phyloP scores from a whole-genome alignment of 768 basidiomycete species.

The Leucosporidium yakuticum region DNA sequence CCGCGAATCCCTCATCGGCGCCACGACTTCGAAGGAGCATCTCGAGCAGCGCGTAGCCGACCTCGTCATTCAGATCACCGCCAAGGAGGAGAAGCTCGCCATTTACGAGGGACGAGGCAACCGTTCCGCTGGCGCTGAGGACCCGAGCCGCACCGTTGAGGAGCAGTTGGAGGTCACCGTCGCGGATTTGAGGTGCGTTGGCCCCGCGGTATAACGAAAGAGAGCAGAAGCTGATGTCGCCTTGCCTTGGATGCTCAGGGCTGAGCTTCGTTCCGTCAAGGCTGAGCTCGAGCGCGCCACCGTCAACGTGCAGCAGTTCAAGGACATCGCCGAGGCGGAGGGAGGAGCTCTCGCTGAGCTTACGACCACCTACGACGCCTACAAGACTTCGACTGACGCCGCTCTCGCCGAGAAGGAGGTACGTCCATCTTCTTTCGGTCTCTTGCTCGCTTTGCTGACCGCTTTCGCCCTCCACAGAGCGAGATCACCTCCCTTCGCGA shows the following conservation, averaged over 20 bases:
- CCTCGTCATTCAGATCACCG: conserved; percentile 59
- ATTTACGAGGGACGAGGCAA: conserved; percentile 69
- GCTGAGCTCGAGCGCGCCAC: conserved; percentile 66
- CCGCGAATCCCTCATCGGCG: conserved; percentile 51
- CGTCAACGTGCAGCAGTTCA: conserved; percentile 73
- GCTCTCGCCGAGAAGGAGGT: conserved; percentile 66
- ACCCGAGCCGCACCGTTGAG: conserved; percentile 53
- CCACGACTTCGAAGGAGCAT: conserved; percentile 37
- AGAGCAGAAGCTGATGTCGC: neutral
- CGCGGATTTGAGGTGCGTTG: conserved; percentile 66
- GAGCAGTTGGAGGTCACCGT: conserved; percentile 78
- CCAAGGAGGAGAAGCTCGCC: conserved; percentile 74
- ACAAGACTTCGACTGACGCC: conserved; percentile 65
- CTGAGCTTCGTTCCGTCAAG: conserved; percentile 68
- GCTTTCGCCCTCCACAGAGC: conserved; percentile 49
- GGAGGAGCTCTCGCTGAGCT: conserved; percentile 67
- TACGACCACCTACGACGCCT: conserved; percentile 71
- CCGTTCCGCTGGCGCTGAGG: conserved; percentile 37
- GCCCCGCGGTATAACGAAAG: neutral
- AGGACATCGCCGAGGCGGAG: conserved; percentile 74
- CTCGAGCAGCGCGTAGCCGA: conserved; percentile 66
- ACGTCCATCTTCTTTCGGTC: conserved; percentile 21
- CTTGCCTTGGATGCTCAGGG: conserved; percentile 46
- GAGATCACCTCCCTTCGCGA: conserved; percentile 61
- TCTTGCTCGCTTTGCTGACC: neutral